Evolutionary conservation across 805 yeast genomes (phyloP), one percentile per base, ranked within the genome.

Genomic region (Ogataea glucozyma): DNA sequence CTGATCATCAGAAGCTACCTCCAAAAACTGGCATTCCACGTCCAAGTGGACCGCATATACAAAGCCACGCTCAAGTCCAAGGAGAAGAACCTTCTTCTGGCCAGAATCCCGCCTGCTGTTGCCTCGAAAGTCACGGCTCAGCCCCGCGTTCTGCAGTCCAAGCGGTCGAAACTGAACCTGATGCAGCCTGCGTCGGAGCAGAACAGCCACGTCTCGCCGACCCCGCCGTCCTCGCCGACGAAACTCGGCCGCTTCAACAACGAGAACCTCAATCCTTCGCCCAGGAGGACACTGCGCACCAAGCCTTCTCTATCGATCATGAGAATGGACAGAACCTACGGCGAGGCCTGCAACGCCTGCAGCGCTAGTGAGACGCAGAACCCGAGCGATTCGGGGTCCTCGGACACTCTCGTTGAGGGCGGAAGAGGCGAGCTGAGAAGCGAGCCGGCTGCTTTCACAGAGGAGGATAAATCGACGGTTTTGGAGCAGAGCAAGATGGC

Each of bases 31-130:
- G 85, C 86, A 12, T 73, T 78, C 40, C 71, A 76, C 43, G 78
- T 83, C 12, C 90, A 84, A 61, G 76, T 81, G n/a, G 78, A 76
- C 9, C 63, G 90, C 37, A 75, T 84, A 9, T 82, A 74, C 59
- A 75, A 73, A 52, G 82, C 80, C 2, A 58, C 70, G 18, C 42
- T 72, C 33, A 54, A 48, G 35, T 44, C 61, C 1, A 60, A 57
- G 45, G 52, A 43, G 31, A 43, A 40, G 14, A 33, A n/a, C 26
- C 14, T 31, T 24, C 18, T 24, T 19, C 35, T 29, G 10, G n/a
- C n/a, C 16, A 37, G 41, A 14, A 37, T 27, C 12, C 14, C 43
- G 8, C 31, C 29, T 13, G 24, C 40, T 6, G 10, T 20, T 11
- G 24, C 36, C 11, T 22, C 40, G 13, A 37, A 29, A 20, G 33